Conservation (phyloP, 305 asterid genomes). For the Euphrasia arctica region DNA sequence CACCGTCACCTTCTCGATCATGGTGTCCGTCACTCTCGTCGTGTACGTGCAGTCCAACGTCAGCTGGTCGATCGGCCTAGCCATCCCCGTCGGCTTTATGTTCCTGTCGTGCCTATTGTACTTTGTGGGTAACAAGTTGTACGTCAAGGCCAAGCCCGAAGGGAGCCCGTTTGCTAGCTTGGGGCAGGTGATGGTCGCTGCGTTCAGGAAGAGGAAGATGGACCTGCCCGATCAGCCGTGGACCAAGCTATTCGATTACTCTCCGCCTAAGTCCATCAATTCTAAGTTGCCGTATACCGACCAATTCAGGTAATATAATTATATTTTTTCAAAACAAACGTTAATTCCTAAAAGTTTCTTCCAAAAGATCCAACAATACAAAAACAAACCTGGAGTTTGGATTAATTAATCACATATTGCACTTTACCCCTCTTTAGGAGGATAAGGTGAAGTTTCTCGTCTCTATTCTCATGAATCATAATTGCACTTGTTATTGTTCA, state of each 20-base stretch:
- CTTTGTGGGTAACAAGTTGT: constrained; percentile 42
- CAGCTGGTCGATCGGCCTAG: constrained; percentile 64
- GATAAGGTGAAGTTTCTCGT: too few species aligned
- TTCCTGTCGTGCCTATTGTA: constrained; percentile 42
- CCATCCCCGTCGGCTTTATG: constrained; percentile 43
- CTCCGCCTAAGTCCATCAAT: constrained; percentile 31
- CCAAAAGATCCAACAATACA: too few species aligned
- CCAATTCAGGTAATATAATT: constrained; percentile 39
- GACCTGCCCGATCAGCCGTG: constrained; percentile 38
- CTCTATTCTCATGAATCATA: too few species aligned
- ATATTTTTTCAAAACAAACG: too few species aligned
- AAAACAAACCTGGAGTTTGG: too few species aligned
- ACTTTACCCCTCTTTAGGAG: too few species aligned
- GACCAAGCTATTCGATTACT: constrained; percentile 29
- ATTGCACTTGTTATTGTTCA: too few species aligned
- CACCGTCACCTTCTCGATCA: constrained; percentile 48
- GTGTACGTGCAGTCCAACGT: constrained; percentile 56
- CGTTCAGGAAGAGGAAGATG: constrained; percentile 48
- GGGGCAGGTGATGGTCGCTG: constrained; percentile 50
- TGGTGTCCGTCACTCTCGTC: constrained; percentile 46
- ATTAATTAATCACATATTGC: too few species aligned
- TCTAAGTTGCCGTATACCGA: constrained; percentile 46
- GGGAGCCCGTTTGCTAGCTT: constrained; percentile 54
- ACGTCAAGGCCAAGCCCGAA: constrained; percentile 45
- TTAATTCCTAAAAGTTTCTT: too few species aligned